phyloP scores from a whole-genome alignment of 2,329 filamentous ascomycete species.

The Penicillium rolfsii region DNA sequence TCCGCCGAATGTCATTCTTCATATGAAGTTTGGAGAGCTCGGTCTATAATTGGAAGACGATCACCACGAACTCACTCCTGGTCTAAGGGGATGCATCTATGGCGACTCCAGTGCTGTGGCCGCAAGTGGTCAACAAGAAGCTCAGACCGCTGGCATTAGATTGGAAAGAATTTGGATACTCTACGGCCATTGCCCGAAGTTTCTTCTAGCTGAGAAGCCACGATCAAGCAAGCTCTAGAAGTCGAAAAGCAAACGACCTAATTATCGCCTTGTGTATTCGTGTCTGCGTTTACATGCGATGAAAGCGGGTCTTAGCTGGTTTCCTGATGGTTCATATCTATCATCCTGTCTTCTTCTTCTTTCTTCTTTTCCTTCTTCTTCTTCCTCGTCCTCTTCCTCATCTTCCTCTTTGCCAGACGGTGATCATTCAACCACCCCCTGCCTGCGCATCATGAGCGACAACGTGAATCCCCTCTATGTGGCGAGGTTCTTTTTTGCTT shows the following conservation, averaged over 20 bases:
- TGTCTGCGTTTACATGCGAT: not conserved
- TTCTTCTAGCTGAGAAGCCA: not conserved
- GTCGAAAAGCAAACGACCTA: not conserved
- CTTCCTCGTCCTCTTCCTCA: conserved; percentile 32
- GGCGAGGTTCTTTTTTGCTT: conserved; percentile 40
- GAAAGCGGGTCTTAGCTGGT: not conserved
- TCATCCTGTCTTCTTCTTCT: conserved; percentile 35
- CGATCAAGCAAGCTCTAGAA: not conserved
- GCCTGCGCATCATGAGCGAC: conserved; percentile 24
- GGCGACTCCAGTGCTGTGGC: not conserved
- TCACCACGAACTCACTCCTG: not conserved
- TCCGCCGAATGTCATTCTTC: not conserved
- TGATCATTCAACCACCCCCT: conserved; percentile 28
- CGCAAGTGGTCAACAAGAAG: not conserved
- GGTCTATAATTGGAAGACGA: not conserved
- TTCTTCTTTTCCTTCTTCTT: conserved; percentile 33
- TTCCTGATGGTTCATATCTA: conserved; percentile 30
- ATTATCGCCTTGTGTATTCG: not conserved
- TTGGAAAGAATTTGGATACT: not conserved
- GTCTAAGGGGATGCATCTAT: not conserved
- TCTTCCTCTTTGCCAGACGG: conserved; percentile 33
- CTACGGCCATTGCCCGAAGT: not conserved
- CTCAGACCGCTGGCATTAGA: not conserved
- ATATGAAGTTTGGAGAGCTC: not conserved
- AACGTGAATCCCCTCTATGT: conserved; percentile 33